These are phyloP conservation scores for Brassica rapa DNA, from an alignment of 345 rosid species.

Conservation along the genomic window DNA sequence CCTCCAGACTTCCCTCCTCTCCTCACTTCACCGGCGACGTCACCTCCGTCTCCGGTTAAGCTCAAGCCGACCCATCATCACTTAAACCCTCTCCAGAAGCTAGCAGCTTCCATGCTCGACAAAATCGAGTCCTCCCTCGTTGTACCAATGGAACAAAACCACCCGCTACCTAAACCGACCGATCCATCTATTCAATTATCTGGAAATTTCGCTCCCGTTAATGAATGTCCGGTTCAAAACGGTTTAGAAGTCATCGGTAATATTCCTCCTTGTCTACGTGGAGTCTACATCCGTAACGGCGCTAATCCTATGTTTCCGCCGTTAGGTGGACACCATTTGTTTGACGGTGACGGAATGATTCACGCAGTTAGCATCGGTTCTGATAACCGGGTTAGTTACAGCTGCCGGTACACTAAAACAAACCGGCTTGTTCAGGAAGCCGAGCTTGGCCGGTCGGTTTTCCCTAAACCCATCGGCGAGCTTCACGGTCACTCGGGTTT, in stretches of 20 bases:
- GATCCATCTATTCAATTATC: conserved; percentile 50
- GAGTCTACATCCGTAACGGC: conserved; percentile 73
- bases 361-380: conserved; percentile 61
- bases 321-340: conserved; percentile 65
- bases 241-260: conserved; percentile 53
- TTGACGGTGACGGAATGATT: conserved; percentile 89
- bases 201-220: conserved; percentile 74
- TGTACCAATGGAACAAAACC: conserved; percentile 41
- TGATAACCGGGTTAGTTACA: conserved; percentile 52
- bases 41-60: conserved; percentile 23
- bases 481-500: conserved; percentile 71
- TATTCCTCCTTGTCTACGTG: conserved; percentile 56
- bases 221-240: conserved; percentile 63
- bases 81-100: conserved; percentile 59
- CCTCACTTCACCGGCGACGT: conserved; percentile 21
- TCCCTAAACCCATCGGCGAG: conserved; percentile 81
- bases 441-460: conserved; percentile 52
- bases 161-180: conserved; percentile 31
- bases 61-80: conserved; percentile 30
- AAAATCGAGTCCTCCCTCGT: conserved; percentile 54
- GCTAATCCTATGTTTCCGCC: conserved; percentile 69
- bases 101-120: conserved; percentile 61
- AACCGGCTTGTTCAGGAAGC: conserved; percentile 65
- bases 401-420: conserved; percentile 68
- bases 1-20: conserved; percentile 27